Conservation (phyloP, 2,329 filamentous ascomycete species). For the Fusarium robinianum region DNA sequence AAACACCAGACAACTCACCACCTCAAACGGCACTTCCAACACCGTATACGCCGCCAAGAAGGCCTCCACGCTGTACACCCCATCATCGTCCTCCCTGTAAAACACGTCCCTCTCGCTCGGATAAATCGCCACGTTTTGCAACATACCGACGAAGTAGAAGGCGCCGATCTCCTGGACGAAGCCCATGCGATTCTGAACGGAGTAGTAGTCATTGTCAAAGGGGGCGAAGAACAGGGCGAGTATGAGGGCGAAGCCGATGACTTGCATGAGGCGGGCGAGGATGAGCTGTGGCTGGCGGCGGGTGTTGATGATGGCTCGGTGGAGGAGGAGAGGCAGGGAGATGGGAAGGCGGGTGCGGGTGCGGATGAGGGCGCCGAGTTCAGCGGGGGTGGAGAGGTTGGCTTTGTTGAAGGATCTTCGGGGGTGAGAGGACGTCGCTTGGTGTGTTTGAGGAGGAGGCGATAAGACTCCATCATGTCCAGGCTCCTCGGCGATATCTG, state of each 20-base stretch:
- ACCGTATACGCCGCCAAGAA: conserved; percentile 73
- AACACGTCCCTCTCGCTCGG: conserved; percentile 75
- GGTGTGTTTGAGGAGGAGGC: not conserved
- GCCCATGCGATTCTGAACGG: conserved; percentile 73
- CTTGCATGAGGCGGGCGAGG: conserved; percentile 68
- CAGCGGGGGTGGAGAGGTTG: conserved; percentile 67
- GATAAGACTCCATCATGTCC: not conserved
- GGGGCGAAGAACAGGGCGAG: conserved; percentile 74
- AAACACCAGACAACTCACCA: conserved; percentile 67
- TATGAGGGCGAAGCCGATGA: conserved; percentile 65
- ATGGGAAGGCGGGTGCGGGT: conserved; percentile 63
- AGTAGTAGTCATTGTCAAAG: conserved; percentile 68
- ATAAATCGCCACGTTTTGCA: conserved; percentile 78
- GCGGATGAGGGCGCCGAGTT: conserved; percentile 70
- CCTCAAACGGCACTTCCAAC: conserved; percentile 73
- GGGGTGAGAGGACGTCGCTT: conserved; percentile 30
- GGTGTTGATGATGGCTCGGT: conserved; percentile 70
- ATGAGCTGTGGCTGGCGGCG: conserved; percentile 67
- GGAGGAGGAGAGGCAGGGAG: conserved; percentile 70
- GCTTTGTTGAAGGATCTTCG: conserved; percentile 50
- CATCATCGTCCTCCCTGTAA: conserved; percentile 75
- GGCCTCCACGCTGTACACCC: conserved; percentile 70
- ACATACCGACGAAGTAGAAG: conserved; percentile 76
- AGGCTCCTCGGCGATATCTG: not conserved
- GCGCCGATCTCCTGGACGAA: conserved; percentile 74